phyloP scores from a whole-genome alignment of 192 early-diverging fungal genomes.

The Gorgonomyces haynaldii region DNA sequence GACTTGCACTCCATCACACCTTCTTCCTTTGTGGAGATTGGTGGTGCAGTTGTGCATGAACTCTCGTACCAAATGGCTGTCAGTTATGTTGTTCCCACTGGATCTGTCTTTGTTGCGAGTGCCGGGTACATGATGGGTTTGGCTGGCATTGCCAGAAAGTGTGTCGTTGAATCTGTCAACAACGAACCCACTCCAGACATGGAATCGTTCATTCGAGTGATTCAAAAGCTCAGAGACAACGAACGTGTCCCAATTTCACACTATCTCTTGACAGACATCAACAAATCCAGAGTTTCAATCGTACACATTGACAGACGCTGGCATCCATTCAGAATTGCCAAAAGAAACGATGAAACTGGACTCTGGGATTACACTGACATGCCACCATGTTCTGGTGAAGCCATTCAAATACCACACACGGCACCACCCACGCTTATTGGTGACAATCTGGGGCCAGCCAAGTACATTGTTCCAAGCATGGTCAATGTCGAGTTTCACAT shows the following conservation, averaged over 20 bases:
- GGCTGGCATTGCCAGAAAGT: slow-evolving; percentile 21
- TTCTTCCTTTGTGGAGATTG: slow-evolving; percentile 69
- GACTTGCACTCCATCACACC: slow-evolving; percentile 50
- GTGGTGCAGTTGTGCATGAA: slow-evolving; percentile 53
- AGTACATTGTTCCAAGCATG: slow-evolving; percentile 62
- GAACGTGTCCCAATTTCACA: slow-evolving; percentile 24
- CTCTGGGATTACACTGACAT: slow-evolving; percentile 64
- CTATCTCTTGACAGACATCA: slow-evolving; percentile 24
- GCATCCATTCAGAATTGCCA: slow-evolving; percentile 30
- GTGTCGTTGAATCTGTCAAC: slow-evolving; percentile 23
- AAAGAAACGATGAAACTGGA: slow-evolving; percentile 57
- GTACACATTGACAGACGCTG: slow-evolving; percentile 29
- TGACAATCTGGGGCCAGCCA: slow-evolving; percentile 48
- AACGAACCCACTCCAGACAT: slow-evolving; percentile 55
- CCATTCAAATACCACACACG: slow-evolving; percentile 53
- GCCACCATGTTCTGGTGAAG: slow-evolving; percentile 39
- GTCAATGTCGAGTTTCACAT: slow-evolving; percentile 72
- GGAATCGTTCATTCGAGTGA: slow-evolving; percentile 60
- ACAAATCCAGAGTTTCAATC: slow-evolving; percentile 24
- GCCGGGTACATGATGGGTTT: slow-evolving; percentile 32
- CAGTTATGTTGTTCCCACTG: slow-evolving; percentile 24
- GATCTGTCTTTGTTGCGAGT: slow-evolving; percentile 23
- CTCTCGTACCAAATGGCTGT: slow-evolving; percentile 38
- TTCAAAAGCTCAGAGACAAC: slow-evolving; percentile 27
- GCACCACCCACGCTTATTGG: slow-evolving; percentile 58